Evolutionary conservation across 371 early-diverging fungal genomes (phyloP), one percentile per base, ranked within the genome.

Genomic region (Syncephalastrum sp.): DNA sequence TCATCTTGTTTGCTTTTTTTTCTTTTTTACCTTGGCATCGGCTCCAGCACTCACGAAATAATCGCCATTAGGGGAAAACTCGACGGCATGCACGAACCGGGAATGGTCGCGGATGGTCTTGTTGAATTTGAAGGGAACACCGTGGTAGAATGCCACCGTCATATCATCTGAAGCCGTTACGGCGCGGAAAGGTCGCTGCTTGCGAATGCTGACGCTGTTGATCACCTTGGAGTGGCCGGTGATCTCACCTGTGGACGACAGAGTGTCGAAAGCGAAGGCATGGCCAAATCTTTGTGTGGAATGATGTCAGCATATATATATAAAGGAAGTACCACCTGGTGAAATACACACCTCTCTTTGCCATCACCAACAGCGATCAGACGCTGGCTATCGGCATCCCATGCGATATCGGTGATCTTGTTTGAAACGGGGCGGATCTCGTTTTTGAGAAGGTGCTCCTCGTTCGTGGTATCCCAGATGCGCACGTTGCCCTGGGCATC

Each of bases 281-380:
- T 91, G 93, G 8, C 91, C 98, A 60, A 89, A 95, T 53, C 91
- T 88, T 4, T 59, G 8, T 7, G 19, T 29, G 17, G 12, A 33
- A 3, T 33, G 12, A 10, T 50, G 15, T 14, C 25, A 33, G 17
- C 33, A 50, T 27, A 14, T 8, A 25, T n/a, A 50, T 27, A 14
- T 8, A 25, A 14, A 17, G 16, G 12, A 25, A 13, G 16, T 10
- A 33, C 10, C 38, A 33, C 38, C 38, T 2, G 4, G 23, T 52
- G 7, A 23, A 33, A 38, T 29, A 52, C 68, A 21, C 75, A 87
- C 83, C 75, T 75, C 67, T 92, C 94, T 65, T 86, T 91, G 56
- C 99, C 98, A 49, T 96, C 94, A 53, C 99, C 99, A 1, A 94
- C 97, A 38, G 91, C 97, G 64, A 97, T 88, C 17, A 98, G 66